Conservation (phyloP, 1,284 basidiomycete species). For the Heterobasidion annosum region DNA sequence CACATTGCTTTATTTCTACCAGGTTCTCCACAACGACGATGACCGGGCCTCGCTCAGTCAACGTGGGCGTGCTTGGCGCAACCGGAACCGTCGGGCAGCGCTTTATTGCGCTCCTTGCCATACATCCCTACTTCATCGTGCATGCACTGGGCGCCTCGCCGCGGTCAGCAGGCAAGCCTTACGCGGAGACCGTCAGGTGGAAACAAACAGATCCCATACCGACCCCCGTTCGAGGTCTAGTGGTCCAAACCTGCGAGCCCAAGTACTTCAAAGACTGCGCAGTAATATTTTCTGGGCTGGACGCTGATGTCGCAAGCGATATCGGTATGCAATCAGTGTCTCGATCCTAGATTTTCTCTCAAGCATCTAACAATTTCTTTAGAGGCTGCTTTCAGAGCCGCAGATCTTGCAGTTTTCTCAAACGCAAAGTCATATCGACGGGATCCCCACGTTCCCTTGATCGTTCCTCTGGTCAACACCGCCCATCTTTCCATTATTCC, state of each 20-base stretch:
- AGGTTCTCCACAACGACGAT: background rate
- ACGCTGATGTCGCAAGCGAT: constrained; percentile 90
- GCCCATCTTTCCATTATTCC: constrained; percentile 80
- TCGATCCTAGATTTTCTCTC: constrained; percentile 4
- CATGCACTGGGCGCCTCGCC: constrained; percentile 86
- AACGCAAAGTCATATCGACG: constrained; percentile 97
- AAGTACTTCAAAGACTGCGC: constrained; percentile 77
- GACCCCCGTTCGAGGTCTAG: constrained; percentile 50
- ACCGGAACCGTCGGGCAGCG: constrained; percentile 96
- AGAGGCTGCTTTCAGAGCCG: constrained; percentile 85
- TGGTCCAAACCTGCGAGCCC: constrained; percentile 76
- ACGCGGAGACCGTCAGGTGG: constrained; percentile 79
- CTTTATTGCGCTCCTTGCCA: constrained; percentile 85
- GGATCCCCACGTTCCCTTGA: constrained; percentile 91
- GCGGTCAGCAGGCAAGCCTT: constrained; percentile 83
- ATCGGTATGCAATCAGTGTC: constrained; percentile 58
- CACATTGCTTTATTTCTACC: background rate
- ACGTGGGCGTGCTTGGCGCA: constrained; percentile 91
- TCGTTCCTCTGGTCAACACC: constrained; percentile 95
- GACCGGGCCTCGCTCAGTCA: constrained; percentile 33
- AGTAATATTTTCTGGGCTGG: constrained; percentile 91
- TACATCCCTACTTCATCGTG: constrained; percentile 89
- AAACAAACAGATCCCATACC: constrained; percentile 86
- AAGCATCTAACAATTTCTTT: constrained; percentile 4
- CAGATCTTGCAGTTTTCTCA: constrained; percentile 91